Evolutionary conservation across 1,284 basidiomycete genomes (phyloP).

Genomic region (Fomitopsis palustris): DNA sequence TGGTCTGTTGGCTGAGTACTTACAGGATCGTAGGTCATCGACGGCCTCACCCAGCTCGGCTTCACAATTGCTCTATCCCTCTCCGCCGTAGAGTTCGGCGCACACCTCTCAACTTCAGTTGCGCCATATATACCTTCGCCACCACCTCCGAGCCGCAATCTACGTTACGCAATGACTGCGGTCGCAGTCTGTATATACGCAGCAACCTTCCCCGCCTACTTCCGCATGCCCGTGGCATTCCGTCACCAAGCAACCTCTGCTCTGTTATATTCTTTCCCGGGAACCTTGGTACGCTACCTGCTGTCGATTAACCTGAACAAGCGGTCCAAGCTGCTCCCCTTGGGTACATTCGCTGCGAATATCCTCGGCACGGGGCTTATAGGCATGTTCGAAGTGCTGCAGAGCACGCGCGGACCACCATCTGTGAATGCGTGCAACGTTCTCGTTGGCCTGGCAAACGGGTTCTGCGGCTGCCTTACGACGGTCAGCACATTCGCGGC

Average conservation of each 20-base stretch:
- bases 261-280: constrained; percentile 89
- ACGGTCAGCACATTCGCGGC: constrained; percentile 93
- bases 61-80: constrained; percentile 77
- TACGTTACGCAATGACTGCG: constrained; percentile 44
- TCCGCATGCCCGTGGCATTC: constrained; percentile 63
- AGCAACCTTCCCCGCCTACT: constrained; percentile 76
- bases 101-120: constrained; percentile 45
- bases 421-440: constrained; percentile 62
- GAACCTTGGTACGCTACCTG: constrained; percentile 81
- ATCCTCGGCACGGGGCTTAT: constrained; percentile 77
- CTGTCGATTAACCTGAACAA: constrained; percentile 75
- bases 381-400: constrained; percentile 67
- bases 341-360: constrained; percentile 90
- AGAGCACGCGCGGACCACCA: constrained; percentile 46
- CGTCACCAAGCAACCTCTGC: constrained; percentile 84
- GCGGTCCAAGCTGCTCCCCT: constrained; percentile 61
- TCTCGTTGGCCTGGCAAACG: constrained; percentile 81
- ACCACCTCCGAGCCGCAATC: constrained; percentile 34
- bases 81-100: constrained; percentile 59
- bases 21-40: constrained; percentile 61
- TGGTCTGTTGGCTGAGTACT: neutral
- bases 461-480: constrained; percentile 93
- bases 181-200: constrained; percentile 57
- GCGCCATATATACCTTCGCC: constrained; percentile 38
- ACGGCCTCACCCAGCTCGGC: constrained; percentile 80